Conservation (phyloP, 2,329 filamentous ascomycete species). For the Fusarium sp. region DNA sequence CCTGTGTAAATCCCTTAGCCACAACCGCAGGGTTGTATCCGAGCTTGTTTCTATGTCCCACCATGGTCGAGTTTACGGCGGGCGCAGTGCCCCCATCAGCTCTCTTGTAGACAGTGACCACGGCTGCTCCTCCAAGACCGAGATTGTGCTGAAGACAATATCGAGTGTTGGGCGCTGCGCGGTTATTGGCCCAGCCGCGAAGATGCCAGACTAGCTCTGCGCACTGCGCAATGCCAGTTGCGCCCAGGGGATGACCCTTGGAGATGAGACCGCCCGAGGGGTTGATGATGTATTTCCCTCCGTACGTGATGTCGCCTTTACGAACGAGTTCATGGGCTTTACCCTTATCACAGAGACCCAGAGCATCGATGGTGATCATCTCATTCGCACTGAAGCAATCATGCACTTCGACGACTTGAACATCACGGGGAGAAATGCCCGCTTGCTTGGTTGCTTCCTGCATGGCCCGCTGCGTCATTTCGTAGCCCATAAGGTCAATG, state of each 20-base stretch:
- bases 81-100: constrained; percentile 77
- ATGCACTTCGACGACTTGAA: constrained; percentile 90
- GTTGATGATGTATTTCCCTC: constrained; percentile 85
- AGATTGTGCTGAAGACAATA: constrained; percentile 92
- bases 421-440: constrained; percentile 71
- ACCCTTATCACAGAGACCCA: constrained; percentile 81
- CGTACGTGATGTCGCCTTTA: constrained; percentile 90
- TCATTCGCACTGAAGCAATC: constrained; percentile 98
- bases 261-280: constrained; percentile 94
- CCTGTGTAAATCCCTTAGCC: constrained; percentile 87
- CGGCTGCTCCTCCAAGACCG: constrained; percentile 88
- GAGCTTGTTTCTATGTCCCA: constrained; percentile 74
- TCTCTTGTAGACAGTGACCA: constrained; percentile 89
- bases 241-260: constrained; percentile 94
- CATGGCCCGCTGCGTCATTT: constrained; percentile 82
- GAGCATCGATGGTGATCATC: constrained; percentile 88
- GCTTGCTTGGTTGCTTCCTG: constrained; percentile 79
- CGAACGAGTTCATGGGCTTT: constrained; percentile 94
- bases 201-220: constrained; percentile 96
- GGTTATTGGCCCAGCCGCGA: constrained; percentile 95
- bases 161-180: constrained; percentile 74
- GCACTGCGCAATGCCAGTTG: constrained; percentile 94
- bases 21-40: constrained; percentile 94
- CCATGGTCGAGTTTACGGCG: constrained; percentile 69
- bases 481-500: constrained; percentile 90